Percentiles rank a stretch among this genome's conserved stretches.
These are phyloP conservation scores for Fraxinus excelsior DNA, from an alignment of 257 asterid genomes.

Conservation along the genomic window DNA sequence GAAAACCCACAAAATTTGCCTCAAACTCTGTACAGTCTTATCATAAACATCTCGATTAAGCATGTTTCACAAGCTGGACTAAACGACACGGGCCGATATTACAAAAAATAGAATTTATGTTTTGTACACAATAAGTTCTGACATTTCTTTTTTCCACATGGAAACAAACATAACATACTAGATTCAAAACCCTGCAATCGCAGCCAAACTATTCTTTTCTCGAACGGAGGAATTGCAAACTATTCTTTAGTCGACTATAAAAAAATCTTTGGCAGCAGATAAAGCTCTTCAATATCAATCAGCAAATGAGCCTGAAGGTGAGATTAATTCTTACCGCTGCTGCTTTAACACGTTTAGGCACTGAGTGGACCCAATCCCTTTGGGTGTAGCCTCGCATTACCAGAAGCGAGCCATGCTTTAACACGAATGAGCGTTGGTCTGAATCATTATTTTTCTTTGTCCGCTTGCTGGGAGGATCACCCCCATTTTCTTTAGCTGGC, in stretches of 20 bases:
- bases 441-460: constrained; percentile 39
- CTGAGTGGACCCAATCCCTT: constrained; percentile 92
- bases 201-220: background rate
- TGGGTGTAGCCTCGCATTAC: constrained; percentile 91
- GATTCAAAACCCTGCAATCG: too few species aligned
- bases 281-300: constrained; percentile 16
- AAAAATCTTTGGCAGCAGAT: background rate
- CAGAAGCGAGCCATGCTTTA: constrained; percentile 87
- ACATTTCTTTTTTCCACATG: too few species aligned
- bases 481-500: constrained; percentile 40
- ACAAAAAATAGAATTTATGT: background rate
- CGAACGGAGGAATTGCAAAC: background rate
- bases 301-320: constrained; percentile 69
- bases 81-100: background rate
- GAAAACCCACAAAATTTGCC: too few species aligned
- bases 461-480: constrained; percentile 61
- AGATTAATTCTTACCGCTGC: constrained; percentile 71
- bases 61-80: background rate
- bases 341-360: constrained; percentile 88
- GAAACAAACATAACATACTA: too few species aligned
- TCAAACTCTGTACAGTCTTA: too few species aligned
- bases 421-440: constrained; percentile 53
- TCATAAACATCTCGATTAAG: too few species aligned
- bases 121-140: background rate
- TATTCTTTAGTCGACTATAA: background rate